These are phyloP conservation scores for Carex littledalei DNA, from an alignment of 176 grass and related monocot species.

Conservation along the genomic window DNA sequence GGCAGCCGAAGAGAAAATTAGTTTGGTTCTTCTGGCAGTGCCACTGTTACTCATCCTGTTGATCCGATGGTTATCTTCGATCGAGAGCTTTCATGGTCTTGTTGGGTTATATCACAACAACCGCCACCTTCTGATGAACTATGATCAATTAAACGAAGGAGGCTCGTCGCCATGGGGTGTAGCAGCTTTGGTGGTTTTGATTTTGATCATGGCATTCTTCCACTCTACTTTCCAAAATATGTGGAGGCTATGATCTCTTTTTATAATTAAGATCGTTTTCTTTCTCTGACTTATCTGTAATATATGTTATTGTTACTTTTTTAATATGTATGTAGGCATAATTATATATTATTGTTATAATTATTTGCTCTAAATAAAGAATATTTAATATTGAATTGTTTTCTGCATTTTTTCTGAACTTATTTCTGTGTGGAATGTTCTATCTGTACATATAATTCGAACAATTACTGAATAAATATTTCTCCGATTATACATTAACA, in stretches of 20 bases:
- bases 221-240: conserved; percentile 66
- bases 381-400: background rate
- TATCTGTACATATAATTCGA: background rate
- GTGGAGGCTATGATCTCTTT: conserved; percentile 54
- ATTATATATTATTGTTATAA: background rate
- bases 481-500: background rate
- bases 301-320: background rate
- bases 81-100: conserved; percentile 60
- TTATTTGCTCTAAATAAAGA: background rate
- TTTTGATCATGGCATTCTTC: conserved; percentile 70
- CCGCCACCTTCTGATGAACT: conserved; percentile 4
- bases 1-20: conserved; percentile 55
- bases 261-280: background rate
- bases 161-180: conserved; percentile 62
- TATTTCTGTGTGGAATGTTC: background rate
- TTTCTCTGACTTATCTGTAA: background rate
- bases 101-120: conserved; percentile 41
- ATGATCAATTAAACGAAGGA: conserved; percentile 24
- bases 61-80: conserved; percentile 77
- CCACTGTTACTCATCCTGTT: conserved; percentile 72
- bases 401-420: background rate
- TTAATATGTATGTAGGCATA: background rate
- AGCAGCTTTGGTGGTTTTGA: conserved; percentile 53
- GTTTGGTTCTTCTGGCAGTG: conserved; percentile 48
- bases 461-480: background rate